Base-by-base conservation (phyloP, 805 yeast species). In the Nakazawaea ambrosiae region DNA sequence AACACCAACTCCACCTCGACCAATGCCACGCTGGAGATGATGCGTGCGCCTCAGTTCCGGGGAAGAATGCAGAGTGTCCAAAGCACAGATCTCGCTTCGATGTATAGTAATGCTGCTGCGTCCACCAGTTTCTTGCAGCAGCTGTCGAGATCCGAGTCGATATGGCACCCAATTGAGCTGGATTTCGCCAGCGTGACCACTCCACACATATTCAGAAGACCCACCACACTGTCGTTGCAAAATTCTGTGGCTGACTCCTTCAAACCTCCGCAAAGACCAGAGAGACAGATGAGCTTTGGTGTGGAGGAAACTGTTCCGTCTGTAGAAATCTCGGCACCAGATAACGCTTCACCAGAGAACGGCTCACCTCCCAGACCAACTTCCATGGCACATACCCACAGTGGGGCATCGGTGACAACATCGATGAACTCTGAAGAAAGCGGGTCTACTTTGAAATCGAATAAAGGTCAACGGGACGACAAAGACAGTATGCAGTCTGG, bases 121-220 rank as follows among this genome's bases (percentile, higher is more conserved):
- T 32, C 47, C 17, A 41, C 41, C 20, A 12, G 33, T 7, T 29
- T 37, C 4, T 40, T 36, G 7, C 27, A 20, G 15, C 19, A 24
- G 4, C 26, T 17, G n/a, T 15, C 20, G 12, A 37, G 41, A 20
- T 43, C 48, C 4, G 50, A 48, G 14, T 41, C 44, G 4, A 46
- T 50, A 3, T 50, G 55, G 55, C 55, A 50, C 37, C 49, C 55
- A 2, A 39, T 50, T 34, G 45, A 50, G 34, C 34, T 37, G 14
- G 42, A 39, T 26, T 39, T 31, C 34, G 9, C 36, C 6, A 20
- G 23, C 18, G 34, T 39, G 14, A 39, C 34, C 20, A 25, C 34
- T 16, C 39, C 42, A 20, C 37, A 33, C 25, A 10, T 33, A 10
- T 33, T 17, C 36, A 37, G 20, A 14, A 36, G n/a, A 28, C 18